Evolutionary conservation across 805 yeast genomes (phyloP), one percentile per base, ranked within the genome.

Genomic region (Nematodospora valgi): DNA sequence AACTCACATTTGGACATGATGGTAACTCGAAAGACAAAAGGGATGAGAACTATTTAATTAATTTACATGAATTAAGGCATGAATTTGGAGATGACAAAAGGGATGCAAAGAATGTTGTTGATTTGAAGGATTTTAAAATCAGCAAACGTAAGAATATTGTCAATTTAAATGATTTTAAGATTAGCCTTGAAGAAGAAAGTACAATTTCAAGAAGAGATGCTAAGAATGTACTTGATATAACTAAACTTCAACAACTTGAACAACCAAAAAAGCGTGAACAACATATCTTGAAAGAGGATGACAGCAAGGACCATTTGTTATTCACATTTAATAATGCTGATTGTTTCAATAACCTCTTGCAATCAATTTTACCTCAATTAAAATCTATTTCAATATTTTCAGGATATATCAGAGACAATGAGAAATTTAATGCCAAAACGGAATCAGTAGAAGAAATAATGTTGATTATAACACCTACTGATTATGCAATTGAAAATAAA

Each of bases 401-500:
- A 2, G 73, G 80, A 1, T 84, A 85, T 52, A 59, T 82, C n/a
- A 71, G 95, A 40, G 85, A 82, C 47, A 68, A 76, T 49, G 59
- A 69, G 11, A 70, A 64, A 9, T 50, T 82, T 18, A 68, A 74
- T 19, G 38, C 49, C 13, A 67, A 70, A 42, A 71, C 82, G 43
- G 78, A 72, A 39, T 57, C 66, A 39, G 54, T 59, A 11, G 46
- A 52, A n/a, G 58, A 62, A 20, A 47, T 66, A 61, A 37, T 73
- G 44, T 58, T 85, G 15, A 71, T 86, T 5, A 72, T 86, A 49
- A 86, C 94, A 3, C 95, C 95, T 6, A 64, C 77, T 2, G 77
- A 86, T 49, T 57, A 55, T 9, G 89, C 86, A 3, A 49, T 67
- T 15, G 37, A 44, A 13, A 32, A 35, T 11, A 54, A 59, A 39